Conservation (phyloP, 2,329 filamentous ascomycete genomes). For the Teratosphaeria epicoccoides region DNA sequence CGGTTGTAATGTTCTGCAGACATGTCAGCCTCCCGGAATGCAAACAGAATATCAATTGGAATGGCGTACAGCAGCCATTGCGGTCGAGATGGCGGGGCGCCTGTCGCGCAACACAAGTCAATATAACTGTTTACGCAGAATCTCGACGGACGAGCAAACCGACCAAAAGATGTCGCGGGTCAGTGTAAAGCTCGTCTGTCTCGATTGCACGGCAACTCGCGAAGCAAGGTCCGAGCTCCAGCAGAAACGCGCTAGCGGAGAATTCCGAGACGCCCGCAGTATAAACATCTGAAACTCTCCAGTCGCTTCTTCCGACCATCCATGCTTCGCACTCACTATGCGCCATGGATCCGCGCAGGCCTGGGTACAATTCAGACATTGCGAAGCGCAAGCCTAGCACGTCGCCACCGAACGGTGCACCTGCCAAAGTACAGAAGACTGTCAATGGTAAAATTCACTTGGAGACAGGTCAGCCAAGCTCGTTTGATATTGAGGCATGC, state of each 20-base stretch:
- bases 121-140: neutral
- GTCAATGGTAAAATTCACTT: neutral
- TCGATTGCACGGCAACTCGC: too few relatives aligned
- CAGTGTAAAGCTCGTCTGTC: neutral
- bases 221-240: neutral
- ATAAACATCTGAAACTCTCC: neutral
- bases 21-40: neutral
- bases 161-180: neutral
- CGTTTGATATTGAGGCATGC: too few relatives aligned
- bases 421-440: conserved; percentile 1
- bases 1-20: conserved; percentile 57
- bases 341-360: conserved; percentile 4
- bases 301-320: neutral
- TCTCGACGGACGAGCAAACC: neutral
- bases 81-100: neutral
- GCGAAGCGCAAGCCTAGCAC: conserved; percentile 6
- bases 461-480: too few relatives aligned
- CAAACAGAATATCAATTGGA: neutral
- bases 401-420: conserved; percentile 3
- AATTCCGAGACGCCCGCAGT: neutral
- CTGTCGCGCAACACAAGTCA: conserved; percentile 1
- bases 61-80: conserved; percentile 6
- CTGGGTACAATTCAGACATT: neutral
- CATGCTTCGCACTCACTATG: neutral
- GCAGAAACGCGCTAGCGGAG: neutral